These are phyloP conservation scores for Hygrophorus russula DNA, from an alignment of 768 basidiomycete genomes.

Conservation along the genomic window DNA sequence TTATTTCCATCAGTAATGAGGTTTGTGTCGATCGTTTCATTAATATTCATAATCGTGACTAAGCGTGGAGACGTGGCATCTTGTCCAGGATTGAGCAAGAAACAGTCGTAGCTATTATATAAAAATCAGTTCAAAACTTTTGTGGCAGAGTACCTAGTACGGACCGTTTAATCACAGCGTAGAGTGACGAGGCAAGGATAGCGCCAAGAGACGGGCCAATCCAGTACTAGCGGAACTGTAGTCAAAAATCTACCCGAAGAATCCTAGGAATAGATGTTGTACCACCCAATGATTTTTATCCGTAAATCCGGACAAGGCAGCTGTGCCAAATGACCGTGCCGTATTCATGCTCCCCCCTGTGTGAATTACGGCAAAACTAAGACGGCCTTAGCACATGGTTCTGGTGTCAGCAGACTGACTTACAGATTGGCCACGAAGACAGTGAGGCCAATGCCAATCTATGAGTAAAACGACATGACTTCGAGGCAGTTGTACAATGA, in stretches of 20 bases:
- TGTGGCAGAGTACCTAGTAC: too few species aligned
- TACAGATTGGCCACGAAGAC: slow-evolving; percentile 54
- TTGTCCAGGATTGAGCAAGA: too few species aligned
- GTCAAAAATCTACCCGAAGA: too few species aligned
- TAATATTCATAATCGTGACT: too few species aligned
- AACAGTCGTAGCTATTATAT: too few species aligned
- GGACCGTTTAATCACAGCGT: too few species aligned
- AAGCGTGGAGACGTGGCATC: too few species aligned
- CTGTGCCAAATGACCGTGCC: slow-evolving; percentile 61
- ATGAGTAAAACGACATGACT: not conserved
- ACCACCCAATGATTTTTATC: slow-evolving; percentile 42
- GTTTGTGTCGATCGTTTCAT: too few species aligned
- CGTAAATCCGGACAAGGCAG: slow-evolving; percentile 50
- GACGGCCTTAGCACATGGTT: not conserved
- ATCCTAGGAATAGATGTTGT: too few species aligned
- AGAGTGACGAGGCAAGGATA: too few species aligned
- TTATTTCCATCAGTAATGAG: too few species aligned
- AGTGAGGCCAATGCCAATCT: slow-evolving; percentile 58
- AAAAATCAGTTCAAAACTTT: too few species aligned
- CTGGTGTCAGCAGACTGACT: slow-evolving; percentile 9
- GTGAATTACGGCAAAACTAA: slow-evolving; percentile 47
- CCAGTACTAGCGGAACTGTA: slow-evolving; percentile 35
- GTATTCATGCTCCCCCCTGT: slow-evolving; percentile 63
- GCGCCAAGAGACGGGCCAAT: slow-evolving; percentile 38
- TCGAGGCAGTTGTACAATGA: not conserved